These are phyloP conservation scores for Letharia columbiana DNA, from an alignment of 495 filamentous ascomycete genomes.

Conservation along the genomic window DNA sequence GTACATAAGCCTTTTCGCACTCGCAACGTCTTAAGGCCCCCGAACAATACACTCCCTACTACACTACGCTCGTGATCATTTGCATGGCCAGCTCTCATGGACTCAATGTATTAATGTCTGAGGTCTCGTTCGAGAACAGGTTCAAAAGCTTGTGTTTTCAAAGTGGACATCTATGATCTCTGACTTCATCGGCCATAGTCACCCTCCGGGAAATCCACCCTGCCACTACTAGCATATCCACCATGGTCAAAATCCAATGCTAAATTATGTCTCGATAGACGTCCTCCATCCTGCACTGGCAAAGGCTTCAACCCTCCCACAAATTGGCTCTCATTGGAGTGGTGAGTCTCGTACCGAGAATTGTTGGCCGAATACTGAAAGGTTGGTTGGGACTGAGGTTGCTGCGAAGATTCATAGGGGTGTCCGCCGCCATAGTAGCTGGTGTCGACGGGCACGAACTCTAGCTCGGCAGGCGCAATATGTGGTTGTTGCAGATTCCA, in stretches of 20 bases:
- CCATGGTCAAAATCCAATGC: slow-evolving; percentile 17
- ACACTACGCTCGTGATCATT: not conserved
- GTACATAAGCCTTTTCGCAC: not conserved
- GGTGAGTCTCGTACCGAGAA: not conserved
- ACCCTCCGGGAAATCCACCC: slow-evolving; percentile 18
- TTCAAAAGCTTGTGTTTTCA: not conserved
- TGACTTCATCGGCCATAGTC: slow-evolving; percentile 13
- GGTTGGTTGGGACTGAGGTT: slow-evolving; percentile 1
- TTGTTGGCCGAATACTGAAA: not conserved
- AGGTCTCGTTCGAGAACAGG: not conserved
- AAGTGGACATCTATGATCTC: not conserved
- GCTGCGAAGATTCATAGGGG: not conserved
- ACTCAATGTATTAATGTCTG: not conserved
- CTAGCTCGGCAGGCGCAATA: slow-evolving; percentile 31
- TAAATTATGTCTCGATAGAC: slow-evolving; percentile 15
- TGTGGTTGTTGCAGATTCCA: slow-evolving; percentile 7
- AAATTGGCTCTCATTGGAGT: not conserved
- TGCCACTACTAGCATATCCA: slow-evolving; percentile 15
- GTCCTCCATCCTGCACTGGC: not conserved
- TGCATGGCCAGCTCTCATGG: not conserved
- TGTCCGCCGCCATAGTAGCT: slow-evolving; percentile 35
- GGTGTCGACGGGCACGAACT: slow-evolving; percentile 37
- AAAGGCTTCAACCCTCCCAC: not conserved
- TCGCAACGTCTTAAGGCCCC: not conserved
- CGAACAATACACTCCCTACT: not conserved